Evolutionary conservation across 1,139 yeast species (phyloP).

Genomic region (Kodamaea suecica): DNA sequence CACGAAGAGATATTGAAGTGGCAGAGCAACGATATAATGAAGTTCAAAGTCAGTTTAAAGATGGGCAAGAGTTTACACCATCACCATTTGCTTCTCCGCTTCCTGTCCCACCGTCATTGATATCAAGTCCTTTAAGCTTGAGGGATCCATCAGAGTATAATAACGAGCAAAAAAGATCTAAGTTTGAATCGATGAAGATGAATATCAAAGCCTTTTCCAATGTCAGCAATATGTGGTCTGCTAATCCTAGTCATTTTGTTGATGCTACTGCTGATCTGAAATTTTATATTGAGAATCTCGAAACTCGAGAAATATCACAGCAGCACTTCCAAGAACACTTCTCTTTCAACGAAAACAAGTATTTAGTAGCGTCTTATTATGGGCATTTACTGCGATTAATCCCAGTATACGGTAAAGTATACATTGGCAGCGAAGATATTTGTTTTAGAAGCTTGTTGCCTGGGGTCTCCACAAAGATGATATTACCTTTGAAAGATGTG

Average conservation of each 20-base stretch:
- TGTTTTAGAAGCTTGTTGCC: conserved; percentile 82
- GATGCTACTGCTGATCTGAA: conserved; percentile 39
- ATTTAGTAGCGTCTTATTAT: conserved; percentile 65
- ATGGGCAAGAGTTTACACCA: background rate
- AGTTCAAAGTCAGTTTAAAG: conserved; percentile 2
- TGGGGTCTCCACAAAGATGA: conserved; percentile 76
- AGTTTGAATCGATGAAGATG: conserved; percentile 24
- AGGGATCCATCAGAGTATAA: conserved; percentile 28
- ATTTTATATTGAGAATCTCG: conserved; percentile 42
- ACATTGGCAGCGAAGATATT: conserved; percentile 60
- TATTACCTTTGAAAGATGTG: conserved; percentile 71
- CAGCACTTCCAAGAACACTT: conserved; percentile 62
- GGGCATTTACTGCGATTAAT: conserved; percentile 67
- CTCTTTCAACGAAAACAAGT: conserved; percentile 51
- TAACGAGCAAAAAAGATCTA: conserved; percentile 10
- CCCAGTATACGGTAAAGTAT: conserved; percentile 81
- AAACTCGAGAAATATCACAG: conserved; percentile 46
- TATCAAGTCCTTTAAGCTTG: conserved; percentile 28
- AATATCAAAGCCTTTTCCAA: conserved; percentile 29
- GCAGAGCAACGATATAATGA: conserved; percentile 25
- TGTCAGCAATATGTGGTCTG: conserved; percentile 59
- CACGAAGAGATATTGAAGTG: conserved; percentile 23
- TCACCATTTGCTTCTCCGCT: conserved; percentile 1
- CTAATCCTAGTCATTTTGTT: conserved; percentile 60
- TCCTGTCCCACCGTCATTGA: background rate